Evolutionary conservation across 1,284 basidiomycete genomes (phyloP), one percentile per base, ranked within the genome.

Genomic region (Heterobasidion occidentale): DNA sequence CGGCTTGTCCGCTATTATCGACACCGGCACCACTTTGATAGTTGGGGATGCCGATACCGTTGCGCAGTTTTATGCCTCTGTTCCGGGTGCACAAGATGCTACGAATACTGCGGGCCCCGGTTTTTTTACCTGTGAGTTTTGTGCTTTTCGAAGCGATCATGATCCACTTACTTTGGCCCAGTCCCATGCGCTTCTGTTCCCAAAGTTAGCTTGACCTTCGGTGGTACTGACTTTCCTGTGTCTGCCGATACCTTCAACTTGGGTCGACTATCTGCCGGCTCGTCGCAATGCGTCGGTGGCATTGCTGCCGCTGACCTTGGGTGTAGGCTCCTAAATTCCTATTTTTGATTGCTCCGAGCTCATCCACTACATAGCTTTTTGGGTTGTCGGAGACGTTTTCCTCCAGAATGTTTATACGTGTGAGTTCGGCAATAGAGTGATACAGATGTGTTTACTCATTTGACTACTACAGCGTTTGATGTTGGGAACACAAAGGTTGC

Each of bases 21-120:
- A 75, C 60, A 71, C 69, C 12, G 71, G 46, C 9, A 74, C 75
- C 19, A 78, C 78, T 51, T 62, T 77, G 49, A 74, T 80, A 66
- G 67, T 76, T 12, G 80, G 79, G 46, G 74, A 75, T 36, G 69
- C 73, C 9, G 60, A 67, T 44, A 67, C 71, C 33, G 72, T 80
- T 7, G 67, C 63, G 46, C 51, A 63, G 17, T 65, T 81, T 61
- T 78, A 77, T 66, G 63, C 60, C 9, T 35, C 60, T 14, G 70
- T 80, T 44, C 65, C 67, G 7, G 74, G 75, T 52, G 60, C 75
- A 8, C 19, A 56, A 52, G 56, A 61, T 45, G 58, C 59, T 9
- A 50, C 59, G 20, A 38, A 49, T 8, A 57, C 50, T 20, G 19
- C 58, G 33, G 60, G 57, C 4, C 27, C 56, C 1, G 65, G 65